Conservation (phyloP, 2,329 filamentous ascomycete genomes). For the Phaeosphaeria sp. region DNA sequence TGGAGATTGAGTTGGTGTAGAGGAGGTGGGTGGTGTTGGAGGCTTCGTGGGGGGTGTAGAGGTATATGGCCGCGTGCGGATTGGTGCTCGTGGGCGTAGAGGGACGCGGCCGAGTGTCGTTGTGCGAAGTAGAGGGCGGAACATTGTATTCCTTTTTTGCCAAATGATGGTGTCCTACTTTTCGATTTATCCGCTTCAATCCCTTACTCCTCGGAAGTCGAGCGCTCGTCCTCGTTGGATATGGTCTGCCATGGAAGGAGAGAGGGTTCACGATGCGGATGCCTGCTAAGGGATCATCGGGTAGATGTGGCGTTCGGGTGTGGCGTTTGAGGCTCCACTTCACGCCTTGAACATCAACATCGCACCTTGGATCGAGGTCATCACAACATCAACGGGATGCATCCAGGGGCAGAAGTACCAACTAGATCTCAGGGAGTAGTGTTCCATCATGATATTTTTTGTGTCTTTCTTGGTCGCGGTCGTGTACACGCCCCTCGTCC, state of each 20-base stretch:
- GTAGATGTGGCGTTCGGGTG: background rate
- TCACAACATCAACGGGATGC: background rate
- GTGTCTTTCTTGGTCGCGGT: too few relatives aligned
- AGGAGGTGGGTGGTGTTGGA: background rate
- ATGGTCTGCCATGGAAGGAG: background rate
- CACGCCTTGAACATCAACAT: conserved; percentile 19
- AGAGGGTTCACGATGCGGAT: background rate
- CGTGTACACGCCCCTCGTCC: too few relatives aligned
- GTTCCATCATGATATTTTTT: too few relatives aligned
- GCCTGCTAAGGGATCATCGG: background rate
- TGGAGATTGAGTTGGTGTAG: conserved; percentile 16
- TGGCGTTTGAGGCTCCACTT: background rate
- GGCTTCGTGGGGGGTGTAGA: background rate
- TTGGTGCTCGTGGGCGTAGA: background rate
- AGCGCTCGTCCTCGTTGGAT: background rate
- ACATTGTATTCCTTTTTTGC: background rate
- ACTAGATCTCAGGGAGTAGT: too few relatives aligned
- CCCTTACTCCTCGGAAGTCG: background rate
- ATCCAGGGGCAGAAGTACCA: background rate
- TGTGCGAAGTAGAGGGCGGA: background rate
- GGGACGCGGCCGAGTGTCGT: background rate
- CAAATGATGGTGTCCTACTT: background rate
- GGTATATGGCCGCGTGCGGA: background rate
- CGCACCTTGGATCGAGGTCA: conserved; percentile 5
- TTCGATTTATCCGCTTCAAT: background rate